Evolutionary conservation across 1,284 basidiomycete genomes (phyloP).

Genomic region (Sphaerobolus stellatus): DNA sequence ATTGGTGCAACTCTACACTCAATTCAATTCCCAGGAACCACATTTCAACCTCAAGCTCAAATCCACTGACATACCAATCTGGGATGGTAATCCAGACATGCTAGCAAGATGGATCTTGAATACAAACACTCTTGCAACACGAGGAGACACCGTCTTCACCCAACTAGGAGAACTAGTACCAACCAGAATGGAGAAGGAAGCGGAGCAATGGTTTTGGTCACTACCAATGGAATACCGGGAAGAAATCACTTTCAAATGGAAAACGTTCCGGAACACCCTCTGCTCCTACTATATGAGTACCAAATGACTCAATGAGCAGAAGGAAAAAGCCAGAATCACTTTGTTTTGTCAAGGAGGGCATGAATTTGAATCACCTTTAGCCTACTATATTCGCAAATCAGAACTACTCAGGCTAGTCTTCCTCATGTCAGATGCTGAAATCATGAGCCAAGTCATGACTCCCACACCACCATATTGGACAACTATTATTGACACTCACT

Average conservation of each 20-base stretch:
- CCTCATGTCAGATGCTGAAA: constrained; percentile 15
- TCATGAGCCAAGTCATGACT: constrained; percentile 23
- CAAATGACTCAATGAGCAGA: constrained; percentile 27
- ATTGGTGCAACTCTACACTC: no score
- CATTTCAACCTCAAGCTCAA: constrained; percentile 30
- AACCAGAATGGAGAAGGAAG: constrained; percentile 13
- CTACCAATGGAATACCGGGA: constrained; percentile 6
- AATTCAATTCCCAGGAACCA: no score
- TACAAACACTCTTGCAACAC: constrained; percentile 22
- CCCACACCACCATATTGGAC: constrained; percentile 23
- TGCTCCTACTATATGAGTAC: constrained; percentile 31
- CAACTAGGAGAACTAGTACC: constrained; percentile 11
- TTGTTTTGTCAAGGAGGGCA: constrained; percentile 26
- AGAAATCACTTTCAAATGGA: constrained; percentile 26
- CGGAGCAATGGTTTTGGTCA: constrained; percentile 32
- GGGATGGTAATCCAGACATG: constrained; percentile 30
- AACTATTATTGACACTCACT: constrained; percentile 20
- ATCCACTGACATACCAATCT: constrained; percentile 13
- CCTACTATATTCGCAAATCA: constrained; percentile 27
- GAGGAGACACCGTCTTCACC: constrained; percentile 21
- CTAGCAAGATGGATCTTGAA: constrained; percentile 28
- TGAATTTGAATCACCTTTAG: constrained; percentile 25
- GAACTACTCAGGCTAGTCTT: constrained; percentile 13
- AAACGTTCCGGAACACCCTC: constrained; percentile 24
- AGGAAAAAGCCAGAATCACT: constrained; percentile 22